Percentiles rank a stretch among this genome's conserved stretches.
Evolutionary conservation across 495 filamentous ascomycete species (phyloP).

Genomic region (Penicillium chermesinum): DNA sequence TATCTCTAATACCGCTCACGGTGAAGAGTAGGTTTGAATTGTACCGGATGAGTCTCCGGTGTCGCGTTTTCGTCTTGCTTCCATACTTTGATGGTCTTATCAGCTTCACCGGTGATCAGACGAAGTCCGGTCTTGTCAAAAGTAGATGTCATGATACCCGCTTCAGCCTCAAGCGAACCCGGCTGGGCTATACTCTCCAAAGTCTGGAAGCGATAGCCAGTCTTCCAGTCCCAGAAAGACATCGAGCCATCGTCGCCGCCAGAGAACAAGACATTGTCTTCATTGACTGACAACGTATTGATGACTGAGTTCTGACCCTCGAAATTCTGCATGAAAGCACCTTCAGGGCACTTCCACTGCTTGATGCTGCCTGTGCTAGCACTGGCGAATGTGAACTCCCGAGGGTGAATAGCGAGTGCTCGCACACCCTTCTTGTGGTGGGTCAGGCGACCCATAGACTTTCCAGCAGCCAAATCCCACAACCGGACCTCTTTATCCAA

Average conservation of each 20-base stretch:
- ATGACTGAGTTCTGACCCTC: slow-evolving; percentile 95
- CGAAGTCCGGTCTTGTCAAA: slow-evolving; percentile 87
- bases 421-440: slow-evolving; percentile 98
- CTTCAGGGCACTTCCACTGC: slow-evolving; percentile 99
- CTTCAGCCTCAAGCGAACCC: slow-evolving; percentile 88
- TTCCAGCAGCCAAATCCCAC: slow-evolving; percentile 95
- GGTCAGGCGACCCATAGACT: slow-evolving; percentile 91
- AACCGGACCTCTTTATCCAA: slow-evolving; percentile 88
- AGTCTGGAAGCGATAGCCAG: slow-evolving; percentile 82
- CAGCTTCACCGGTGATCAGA: slow-evolving; percentile 88
- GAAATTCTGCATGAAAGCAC: slow-evolving; percentile 99
- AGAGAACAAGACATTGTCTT: slow-evolving; percentile 91
- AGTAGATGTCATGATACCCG: slow-evolving; percentile 85
- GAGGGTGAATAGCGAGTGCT: slow-evolving; percentile 77
- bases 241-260: slow-evolving; percentile 95
- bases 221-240: slow-evolving; percentile 99
- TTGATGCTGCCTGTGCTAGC: slow-evolving; percentile 93
- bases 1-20: slow-evolving; percentile 56
- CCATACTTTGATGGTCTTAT: slow-evolving; percentile 98
- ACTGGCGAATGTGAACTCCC: slow-evolving; percentile 93
- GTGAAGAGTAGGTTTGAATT: slow-evolving; percentile 85
- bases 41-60: slow-evolving; percentile 82
- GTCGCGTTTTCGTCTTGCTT: slow-evolving; percentile 86
- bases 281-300: slow-evolving; percentile 89
- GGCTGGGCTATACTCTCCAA: slow-evolving; percentile 90